phyloP scores from a whole-genome alignment of 1,284 basidiomycete species.

The Tremellales sp. region DNA sequence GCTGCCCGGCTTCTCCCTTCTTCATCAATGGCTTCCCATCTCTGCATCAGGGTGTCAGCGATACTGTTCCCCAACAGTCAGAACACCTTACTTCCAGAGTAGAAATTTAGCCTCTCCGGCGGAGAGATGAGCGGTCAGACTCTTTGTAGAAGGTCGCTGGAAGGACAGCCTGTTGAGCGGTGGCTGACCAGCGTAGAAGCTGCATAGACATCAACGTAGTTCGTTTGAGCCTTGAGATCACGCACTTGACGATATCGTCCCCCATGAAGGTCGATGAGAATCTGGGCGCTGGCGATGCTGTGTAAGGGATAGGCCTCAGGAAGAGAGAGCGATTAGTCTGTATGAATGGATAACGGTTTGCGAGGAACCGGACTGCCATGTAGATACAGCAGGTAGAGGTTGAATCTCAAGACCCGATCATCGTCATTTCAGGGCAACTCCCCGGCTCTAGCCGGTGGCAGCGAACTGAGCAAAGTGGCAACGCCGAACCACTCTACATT shows the following conservation, averaged over 20 bases:
- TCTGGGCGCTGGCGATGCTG: too few species aligned
- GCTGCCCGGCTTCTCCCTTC: slow-evolving; percentile 52
- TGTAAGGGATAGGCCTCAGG: too few species aligned
- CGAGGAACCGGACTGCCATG: too few species aligned
- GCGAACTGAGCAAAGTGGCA: too few species aligned
- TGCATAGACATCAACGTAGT: slow-evolving; percentile 36
- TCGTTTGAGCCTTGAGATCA: not conserved
- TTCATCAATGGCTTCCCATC: slow-evolving; percentile 43
- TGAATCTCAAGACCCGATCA: too few species aligned
- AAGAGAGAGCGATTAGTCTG: too few species aligned
- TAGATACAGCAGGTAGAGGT: too few species aligned
- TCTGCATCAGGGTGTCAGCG: slow-evolving; percentile 10
- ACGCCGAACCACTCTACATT: too few species aligned
- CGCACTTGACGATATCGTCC: slow-evolving; percentile 48
- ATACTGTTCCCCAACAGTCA: not conserved
- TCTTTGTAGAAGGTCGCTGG: slow-evolving; percentile 66
- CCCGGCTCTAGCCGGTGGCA: too few species aligned
- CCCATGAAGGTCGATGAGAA: slow-evolving; percentile 26
- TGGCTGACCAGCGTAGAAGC: slow-evolving; percentile 67
- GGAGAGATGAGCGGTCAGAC: slow-evolving; percentile 64
- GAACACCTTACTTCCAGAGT: slow-evolving; percentile 56
- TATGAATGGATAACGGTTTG: too few species aligned
- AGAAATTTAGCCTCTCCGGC: slow-evolving; percentile 66
- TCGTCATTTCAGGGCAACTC: too few species aligned
- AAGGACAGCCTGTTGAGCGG: slow-evolving; percentile 83